These are phyloP conservation scores for Penicillium janthinellum DNA, from an alignment of 2,329 filamentous ascomycete species.

Conservation along the genomic window DNA sequence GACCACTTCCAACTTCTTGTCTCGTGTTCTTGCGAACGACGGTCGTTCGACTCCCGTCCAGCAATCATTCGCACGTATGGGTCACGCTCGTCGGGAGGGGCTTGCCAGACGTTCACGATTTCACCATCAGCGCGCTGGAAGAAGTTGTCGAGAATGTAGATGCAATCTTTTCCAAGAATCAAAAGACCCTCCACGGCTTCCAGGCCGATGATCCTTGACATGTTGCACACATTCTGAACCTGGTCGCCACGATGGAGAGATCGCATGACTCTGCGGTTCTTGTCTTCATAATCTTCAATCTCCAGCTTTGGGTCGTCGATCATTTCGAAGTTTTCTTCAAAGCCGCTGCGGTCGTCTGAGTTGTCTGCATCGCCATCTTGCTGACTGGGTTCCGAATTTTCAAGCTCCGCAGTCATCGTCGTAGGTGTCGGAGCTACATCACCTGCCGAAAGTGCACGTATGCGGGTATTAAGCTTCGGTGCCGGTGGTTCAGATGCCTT, in stretches of 20 bases:
- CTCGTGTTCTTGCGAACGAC: conserved; percentile 69
- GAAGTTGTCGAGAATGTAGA: conserved; percentile 95
- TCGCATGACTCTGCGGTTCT: conserved; percentile 96
- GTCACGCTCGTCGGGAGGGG: conserved; percentile 86
- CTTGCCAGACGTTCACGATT: conserved; percentile 95
- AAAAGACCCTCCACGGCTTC: conserved; percentile 93
- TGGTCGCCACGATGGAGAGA: conserved; percentile 87
- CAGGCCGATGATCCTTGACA: conserved; percentile 89
- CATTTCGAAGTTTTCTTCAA: conserved; percentile 84
- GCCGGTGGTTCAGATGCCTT: conserved; percentile 59
- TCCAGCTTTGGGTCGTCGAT: conserved; percentile 89
- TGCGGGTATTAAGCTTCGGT: conserved; percentile 51
- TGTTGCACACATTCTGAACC: conserved; percentile 91
- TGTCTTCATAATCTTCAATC: conserved; percentile 88
- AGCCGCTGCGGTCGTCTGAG: conserved; percentile 37
- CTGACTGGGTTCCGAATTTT: conserved; percentile 34
- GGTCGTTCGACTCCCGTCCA: conserved; percentile 67
- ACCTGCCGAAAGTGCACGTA: conserved; percentile 43
- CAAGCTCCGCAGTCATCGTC: conserved; percentile 34
- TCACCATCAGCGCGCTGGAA: conserved; percentile 94
- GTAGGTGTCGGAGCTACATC: conserved; percentile 46
- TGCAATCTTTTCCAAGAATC: conserved; percentile 84
- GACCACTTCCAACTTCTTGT: conserved; percentile 91
- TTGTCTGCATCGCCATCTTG: conserved; percentile 40
- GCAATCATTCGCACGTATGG: conserved; percentile 94